Evolutionary conservation across 106 monocot genomes (phyloP), one percentile per base, ranked within the genome.

Genomic region (Dendrobium officinale): DNA sequence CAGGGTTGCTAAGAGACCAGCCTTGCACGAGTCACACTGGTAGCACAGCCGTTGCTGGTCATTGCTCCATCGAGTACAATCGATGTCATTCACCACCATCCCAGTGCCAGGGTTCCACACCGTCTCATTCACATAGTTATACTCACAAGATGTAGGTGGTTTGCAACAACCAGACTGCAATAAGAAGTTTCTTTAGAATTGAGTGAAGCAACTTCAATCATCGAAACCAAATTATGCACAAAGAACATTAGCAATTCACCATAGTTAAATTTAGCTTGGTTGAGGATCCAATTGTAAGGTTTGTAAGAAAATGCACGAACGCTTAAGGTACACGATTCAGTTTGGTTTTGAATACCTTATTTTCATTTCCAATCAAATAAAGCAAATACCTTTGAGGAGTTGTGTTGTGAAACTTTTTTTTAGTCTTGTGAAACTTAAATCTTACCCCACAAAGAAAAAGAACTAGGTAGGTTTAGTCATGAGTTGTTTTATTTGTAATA

Each of bases 81-180:
- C 90, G 0, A 27, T 4, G 55, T 90, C 86, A 18, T 68, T 55
- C 27, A 73, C 44, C 22, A 61, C 61, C 24, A 59, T 81, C 6
- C 55, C 82, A 2, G 67, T 51, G 3, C 40, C 68, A 1, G 80
- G 44, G 49, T 33, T 82, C 92, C 89, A 92, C 44, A 87, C 6
- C 6, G 92, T 92, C 89, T 89, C 92, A 49, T 89, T 92, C 27
- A 78, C 20, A 44, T 92, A 92, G 0, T 26, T 42, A 17, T 58
- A 89, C 49, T 86, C 88, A 48, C 92, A 92, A 0, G 88, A 82
- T 19, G 86, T 90, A 0, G 92, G 92, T 1, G 92, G 92, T 77
- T 92, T 92, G 77, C 92, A 92, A 45, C 92, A 92, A 1, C 92
- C 92, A 4, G 92, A 92, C 92, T 92, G 84, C 3, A 51, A 51